Evolutionary conservation across 1,284 basidiomycete species (phyloP), one percentile per base, ranked within the genome.

Genomic region (Irpex lacteus): DNA sequence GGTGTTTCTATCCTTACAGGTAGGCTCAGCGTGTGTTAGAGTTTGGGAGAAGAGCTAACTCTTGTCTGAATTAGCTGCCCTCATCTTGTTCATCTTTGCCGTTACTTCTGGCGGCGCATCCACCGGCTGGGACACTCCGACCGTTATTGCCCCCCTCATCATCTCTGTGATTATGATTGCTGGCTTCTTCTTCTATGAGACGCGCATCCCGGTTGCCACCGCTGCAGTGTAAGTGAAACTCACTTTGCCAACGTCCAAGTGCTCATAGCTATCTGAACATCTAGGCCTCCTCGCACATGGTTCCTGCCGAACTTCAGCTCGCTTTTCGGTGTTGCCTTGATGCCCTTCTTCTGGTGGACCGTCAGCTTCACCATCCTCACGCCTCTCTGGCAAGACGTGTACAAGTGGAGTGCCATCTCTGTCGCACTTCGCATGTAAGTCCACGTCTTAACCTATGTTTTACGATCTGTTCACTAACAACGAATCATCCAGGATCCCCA

Each of bases 71-170:
- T 5, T 59, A 74, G 73, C 67, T 11, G 73, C 73, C 0, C 67
- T 75, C n/a, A 70, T 75, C 53, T 71, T 84, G 18, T 82, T 85
- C 70, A 79, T 84, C 47, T 83, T 80, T 66, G 80, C 79, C 1
- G 71, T 84, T 34, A 85, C 83, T 2, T 79, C 80, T 5, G 82
- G 81, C 2, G 54, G 54, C 9, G 78, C 81, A 2, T 72, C 74
- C 1, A 65, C 69, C 8, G 81, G 82, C 13, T 85, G 83, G 83
- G 72, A 67, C 0, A 73, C 77, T 0, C 78, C 78, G 0, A 68
- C 60, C 4, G 80, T 82, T 19, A 70, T 84, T 40, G 78, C 73
- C 7, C 80, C 82, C 3, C 73, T 84, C 21, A 70, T 82, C 60
- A 74, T 83, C 52, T 77, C 81, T 7, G 67, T 82, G 37, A 62